A percentile compares a stretch with the other conserved stretches of the same genome.
phyloP scores from a whole-genome alignment of 2,329 filamentous ascomycete species.

The Fusarium tuaranense region DNA sequence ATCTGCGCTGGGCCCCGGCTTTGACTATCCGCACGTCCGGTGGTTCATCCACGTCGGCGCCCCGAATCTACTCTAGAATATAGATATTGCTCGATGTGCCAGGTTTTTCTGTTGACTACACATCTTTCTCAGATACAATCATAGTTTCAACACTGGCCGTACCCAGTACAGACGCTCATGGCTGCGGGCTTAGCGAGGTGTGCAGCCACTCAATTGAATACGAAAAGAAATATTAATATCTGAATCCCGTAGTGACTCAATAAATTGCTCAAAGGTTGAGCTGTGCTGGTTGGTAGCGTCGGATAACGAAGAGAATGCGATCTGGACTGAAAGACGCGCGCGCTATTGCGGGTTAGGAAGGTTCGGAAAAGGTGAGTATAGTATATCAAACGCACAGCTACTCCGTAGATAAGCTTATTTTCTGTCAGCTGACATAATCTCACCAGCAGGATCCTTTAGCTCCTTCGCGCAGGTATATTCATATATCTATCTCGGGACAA shows the following conservation, averaged over 20 bases:
- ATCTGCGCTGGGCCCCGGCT: background rate
- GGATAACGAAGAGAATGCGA: background rate
- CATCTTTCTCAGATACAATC: background rate
- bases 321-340: background rate
- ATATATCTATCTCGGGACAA: background rate
- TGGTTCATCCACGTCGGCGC: background rate
- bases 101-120: background rate
- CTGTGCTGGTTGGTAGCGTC: background rate
- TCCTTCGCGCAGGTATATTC: background rate
- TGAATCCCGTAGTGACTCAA: background rate
- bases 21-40: background rate
- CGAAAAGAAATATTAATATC: background rate
- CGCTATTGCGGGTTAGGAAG: background rate
- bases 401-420: background rate
- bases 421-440: background rate
- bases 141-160: background rate
- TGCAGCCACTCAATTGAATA: background rate
- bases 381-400: background rate
- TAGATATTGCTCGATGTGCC: background rate
- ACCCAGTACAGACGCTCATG: background rate
- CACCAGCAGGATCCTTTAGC: background rate
- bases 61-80: background rate
- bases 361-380: background rate
- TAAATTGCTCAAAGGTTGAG: background rate
- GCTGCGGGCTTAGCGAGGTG: background rate